These are phyloP conservation scores for Vaccinium myrtillus DNA, from an alignment of 148 eudicot species.

Conservation along the genomic window DNA sequence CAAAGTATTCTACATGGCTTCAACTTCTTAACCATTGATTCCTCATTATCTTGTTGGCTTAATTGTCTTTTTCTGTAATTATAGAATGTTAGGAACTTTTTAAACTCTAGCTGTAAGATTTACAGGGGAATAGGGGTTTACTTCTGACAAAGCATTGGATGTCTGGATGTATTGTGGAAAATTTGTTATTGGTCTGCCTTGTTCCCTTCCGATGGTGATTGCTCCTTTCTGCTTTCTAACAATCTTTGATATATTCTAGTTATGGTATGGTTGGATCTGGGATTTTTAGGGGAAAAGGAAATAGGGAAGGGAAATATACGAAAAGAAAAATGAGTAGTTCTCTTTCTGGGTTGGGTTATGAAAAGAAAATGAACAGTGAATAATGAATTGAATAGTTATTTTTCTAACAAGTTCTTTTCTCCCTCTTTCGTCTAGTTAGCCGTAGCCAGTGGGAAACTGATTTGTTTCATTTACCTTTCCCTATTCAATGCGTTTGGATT, in stretches of 20 bases:
- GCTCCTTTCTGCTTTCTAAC: not conserved
- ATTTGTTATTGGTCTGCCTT: not conserved
- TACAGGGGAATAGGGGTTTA: not conserved
- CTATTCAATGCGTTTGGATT: not conserved
- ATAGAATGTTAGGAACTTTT: not conserved
- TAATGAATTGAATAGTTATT: not conserved
- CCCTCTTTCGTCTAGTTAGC: not conserved
- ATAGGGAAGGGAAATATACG: not conserved
- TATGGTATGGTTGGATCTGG: not conserved
- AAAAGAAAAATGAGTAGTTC: not conserved
- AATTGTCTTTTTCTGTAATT: not conserved
- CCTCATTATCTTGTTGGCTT: not conserved
- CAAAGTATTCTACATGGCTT: not conserved
- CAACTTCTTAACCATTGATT: not conserved
- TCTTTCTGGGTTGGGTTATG: not conserved
- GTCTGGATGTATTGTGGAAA: not conserved
- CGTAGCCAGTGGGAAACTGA: not conserved
- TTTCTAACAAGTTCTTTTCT: not conserved
- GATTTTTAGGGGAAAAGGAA: not conserved
- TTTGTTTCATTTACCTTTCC: not conserved
- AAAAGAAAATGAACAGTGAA: not conserved
- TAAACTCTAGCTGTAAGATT: not conserved
- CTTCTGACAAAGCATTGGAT: not conserved
- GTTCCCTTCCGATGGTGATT: not conserved
- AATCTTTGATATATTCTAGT: not conserved